Evolutionary conservation across 2,329 filamentous ascomycete species (phyloP), one percentile per base, ranked within the genome.

Genomic region (Arthrobotrys megalospora): DNA sequence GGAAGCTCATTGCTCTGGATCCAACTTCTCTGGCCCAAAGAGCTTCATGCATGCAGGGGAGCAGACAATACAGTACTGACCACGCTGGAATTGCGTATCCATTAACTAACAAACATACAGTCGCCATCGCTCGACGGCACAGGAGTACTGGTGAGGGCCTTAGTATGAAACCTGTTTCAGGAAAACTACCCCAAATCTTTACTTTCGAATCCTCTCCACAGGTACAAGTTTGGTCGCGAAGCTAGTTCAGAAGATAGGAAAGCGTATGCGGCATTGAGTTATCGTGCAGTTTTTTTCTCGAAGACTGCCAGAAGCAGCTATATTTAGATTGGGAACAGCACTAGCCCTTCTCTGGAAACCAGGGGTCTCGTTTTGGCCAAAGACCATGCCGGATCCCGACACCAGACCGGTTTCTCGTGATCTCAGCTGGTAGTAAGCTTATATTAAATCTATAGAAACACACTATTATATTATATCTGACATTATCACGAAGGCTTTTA

Each of bases 81-180:
- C 45, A 48, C 36, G 36, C 36, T 36, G n/a, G 53, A 32, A 60
- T 36, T 10, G 38, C 38, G 53, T 32, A 45, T 48, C 32, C 24
- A 19, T 32, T 16, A 8, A 3, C 6, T 10, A 10, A 48, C 45
- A 48, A 6, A 47, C 43, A 47, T 19, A 47, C 14, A 52, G 34
- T 47, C 64, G 53, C 64, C 64, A 68, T 63, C 64, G 68, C 58
- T 43, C 50, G 43, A 64, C 60, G 48, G 48, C 24, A 38, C 36
- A 68, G 52, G 52, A 19, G 50, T 58, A 47, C 50, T 36, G 14
- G n/a, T n/a, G n/a, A n/a, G 11, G 19, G 16, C 28, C 4, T 50
- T 53, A 58, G 72, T 65, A 76, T 60, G 65, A 76, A 76, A 70
- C 72, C 60, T 32, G 71, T 76, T 69, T 76, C 64, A 76, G 53